Evolutionary conservation across 768 basidiomycete genomes (phyloP), one percentile per base, ranked within the genome.

Genomic region (Lyophyllum atratum): DNA sequence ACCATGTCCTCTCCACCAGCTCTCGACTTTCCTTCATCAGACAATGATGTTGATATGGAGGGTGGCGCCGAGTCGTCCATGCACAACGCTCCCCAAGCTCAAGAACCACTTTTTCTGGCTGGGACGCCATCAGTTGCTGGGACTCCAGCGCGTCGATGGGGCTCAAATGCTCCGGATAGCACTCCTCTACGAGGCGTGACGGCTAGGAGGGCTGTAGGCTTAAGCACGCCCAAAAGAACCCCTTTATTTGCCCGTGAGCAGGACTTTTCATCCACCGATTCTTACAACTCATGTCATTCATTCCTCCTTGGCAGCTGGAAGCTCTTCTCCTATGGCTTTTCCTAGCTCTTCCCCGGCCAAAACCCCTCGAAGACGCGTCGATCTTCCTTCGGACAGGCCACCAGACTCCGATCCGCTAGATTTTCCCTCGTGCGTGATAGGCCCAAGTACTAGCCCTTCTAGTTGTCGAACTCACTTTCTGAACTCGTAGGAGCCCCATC

Each of bases 1-100:
- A 65, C 39, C 52, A 87, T 88, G 86, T 87, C 86, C 8, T 87
- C 85, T 40, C 85, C 85, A 24, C 85, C 85, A 19, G 75, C 80
- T 31, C 69, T 87, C 37, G 84, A 87, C 62, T 87, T 87, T 65
- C 86, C 85, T 3, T 77, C 84, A 1, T 87, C 85, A 5, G 86
- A 87, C 51, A 64, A 80, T 65, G 82, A 84, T 67, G 73, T 81
- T 28, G 74, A 83, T n/a, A 85, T 85, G 83, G 76, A 72, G 26
- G 76, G 69, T 29, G 72, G 63, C 19, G 63, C 54, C 25, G 72
- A 70, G 59, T 71, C 75, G 2, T 69, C 76, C 42, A 78, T 76
- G 1, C 80, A 75, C 10, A 68, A 74, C 1, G 63, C 69, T 21
- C 69, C 76, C 11, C 69, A 75, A 1, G 64, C 69, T 21, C 69